Evolutionary conservation across 148 eudicot species (phyloP), one percentile per base, ranked within the genome.

Genomic region (Linanthus parryae): DNA sequence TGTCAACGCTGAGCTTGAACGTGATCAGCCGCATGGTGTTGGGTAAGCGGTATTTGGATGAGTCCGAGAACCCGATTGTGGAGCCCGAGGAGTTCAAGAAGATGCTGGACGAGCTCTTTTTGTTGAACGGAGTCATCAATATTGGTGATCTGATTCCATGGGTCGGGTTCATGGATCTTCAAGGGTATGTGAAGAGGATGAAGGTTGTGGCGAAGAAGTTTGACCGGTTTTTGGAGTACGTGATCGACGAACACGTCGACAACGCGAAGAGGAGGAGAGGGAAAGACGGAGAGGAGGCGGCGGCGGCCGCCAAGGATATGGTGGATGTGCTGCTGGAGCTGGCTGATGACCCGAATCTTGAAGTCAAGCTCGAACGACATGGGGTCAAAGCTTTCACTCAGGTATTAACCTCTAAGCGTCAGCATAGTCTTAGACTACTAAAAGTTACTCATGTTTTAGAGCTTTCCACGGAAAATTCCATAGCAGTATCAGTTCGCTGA

Each of bases 101-200:
- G 56, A 87, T 92, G 99, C 41, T 92, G 4, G 99, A 92, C 46
- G 99, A 92, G 63, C 62, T 84, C 62, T 84, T 92, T 41, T 61
- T 84, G 67, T 39, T 92, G 16, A 92, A 92, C 41, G 99, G 99
- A 0, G 99, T 92, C 15, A 19, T 92, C 0, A 87, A 92, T 34
- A 67, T 87, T 2, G 99, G 99, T 1, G 99, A 92, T 67, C 73
- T 69, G 65, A 84, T 92, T 0, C 85, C 96, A 5, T 81, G 75
- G 58, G 7, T 92, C 2, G 77, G 67, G 39, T 82, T 72, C 39
- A 16, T 92, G 60, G 99, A 92, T 60, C 61, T 92, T 61, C 96
- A 92, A 53, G 99, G 99, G 26, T 92, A 87, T 62, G 81, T 79
- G 21, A 87, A 82, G 75, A 87, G 95, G 69, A 92, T 92, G 99